Conservation (phyloP, 2,329 filamentous ascomycete species). For the Colletotrichum melonis region DNA sequence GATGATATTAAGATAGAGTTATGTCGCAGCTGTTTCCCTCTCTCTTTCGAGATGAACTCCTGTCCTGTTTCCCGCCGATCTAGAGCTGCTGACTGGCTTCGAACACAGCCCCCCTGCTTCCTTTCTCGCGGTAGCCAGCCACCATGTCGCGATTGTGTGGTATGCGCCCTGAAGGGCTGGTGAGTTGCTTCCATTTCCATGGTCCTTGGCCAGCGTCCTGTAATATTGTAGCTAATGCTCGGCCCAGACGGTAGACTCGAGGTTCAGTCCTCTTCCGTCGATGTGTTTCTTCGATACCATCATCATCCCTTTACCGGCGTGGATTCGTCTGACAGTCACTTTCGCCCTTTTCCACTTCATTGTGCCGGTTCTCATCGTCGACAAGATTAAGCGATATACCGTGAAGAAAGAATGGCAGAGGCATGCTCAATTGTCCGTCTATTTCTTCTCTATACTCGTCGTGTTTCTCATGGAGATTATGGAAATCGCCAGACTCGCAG, state of each 20-base stretch:
- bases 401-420: slow-evolving; percentile 36
- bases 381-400: slow-evolving; percentile 25
- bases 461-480: slow-evolving; percentile 40
- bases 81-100: slow-evolving; percentile 20
- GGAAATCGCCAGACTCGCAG: slow-evolving; percentile 39
- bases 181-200: slow-evolving; percentile 14
- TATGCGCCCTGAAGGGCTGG: slow-evolving; percentile 34
- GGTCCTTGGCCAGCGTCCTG: neutral
- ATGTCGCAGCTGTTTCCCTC: slow-evolving; percentile 22
- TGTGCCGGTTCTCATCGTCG: slow-evolving; percentile 28
- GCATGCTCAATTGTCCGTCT: slow-evolving; percentile 34
- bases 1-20: slow-evolving; percentile 34
- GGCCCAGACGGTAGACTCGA: slow-evolving; percentile 18
- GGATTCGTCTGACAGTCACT: slow-evolving; percentile 38
- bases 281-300: slow-evolving; percentile 43
- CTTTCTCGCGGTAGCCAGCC: slow-evolving; percentile 21
- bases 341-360: slow-evolving; percentile 36
- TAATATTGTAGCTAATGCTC: neutral
- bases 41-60: slow-evolving; percentile 21
- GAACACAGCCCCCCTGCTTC: slow-evolving; percentile 10
- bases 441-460: slow-evolving; percentile 40
- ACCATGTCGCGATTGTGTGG: slow-evolving; percentile 34
- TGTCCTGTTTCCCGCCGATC: slow-evolving; percentile 27
- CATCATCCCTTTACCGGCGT: slow-evolving; percentile 40
- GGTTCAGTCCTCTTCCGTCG: slow-evolving; percentile 38